phyloP scores from a whole-genome alignment of 1,284 basidiomycete genomes.

The Leccinum olivaceoglutinosum region DNA sequence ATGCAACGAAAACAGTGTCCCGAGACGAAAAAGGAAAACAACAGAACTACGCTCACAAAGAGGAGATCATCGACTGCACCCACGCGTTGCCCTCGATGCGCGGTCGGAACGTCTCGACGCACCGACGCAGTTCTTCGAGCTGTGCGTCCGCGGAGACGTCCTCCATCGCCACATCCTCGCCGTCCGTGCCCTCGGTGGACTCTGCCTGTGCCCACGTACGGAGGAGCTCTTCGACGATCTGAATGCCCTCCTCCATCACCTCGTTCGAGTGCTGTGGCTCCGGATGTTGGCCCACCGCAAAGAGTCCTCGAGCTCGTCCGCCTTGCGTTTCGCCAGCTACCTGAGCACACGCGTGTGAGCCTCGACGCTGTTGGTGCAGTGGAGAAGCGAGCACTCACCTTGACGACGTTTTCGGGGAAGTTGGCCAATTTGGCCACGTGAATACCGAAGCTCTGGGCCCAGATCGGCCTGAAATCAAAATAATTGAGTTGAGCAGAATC shows the following conservation, averaged over 20 bases:
- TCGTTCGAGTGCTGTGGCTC: conserved; percentile 52
- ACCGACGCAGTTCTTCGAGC: conserved; percentile 58
- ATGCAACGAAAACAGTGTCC: neutral
- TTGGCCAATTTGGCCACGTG: conserved; percentile 96
- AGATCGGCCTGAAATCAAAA: neutral
- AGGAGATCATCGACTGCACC: conserved; percentile 59
- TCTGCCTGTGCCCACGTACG: conserved; percentile 54
- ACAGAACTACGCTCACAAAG: conserved; percentile 30
- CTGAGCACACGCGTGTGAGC: neutral
- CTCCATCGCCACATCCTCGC: conserved; percentile 56
- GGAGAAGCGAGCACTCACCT: conserved; percentile 42
- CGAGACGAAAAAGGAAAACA: conserved; percentile 2
- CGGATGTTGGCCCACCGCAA: conserved; percentile 48
- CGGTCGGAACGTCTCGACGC: conserved; percentile 63
- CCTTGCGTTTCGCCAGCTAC: conserved; percentile 90
- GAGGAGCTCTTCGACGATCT: conserved; percentile 78
- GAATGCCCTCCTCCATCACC: conserved; percentile 73
- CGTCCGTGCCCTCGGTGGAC: conserved; percentile 31
- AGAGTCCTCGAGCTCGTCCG: conserved; percentile 92
- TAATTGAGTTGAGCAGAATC: conserved; percentile 39
- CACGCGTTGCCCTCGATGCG: conserved; percentile 62
- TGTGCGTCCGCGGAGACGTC: conserved; percentile 52
- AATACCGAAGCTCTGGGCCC: conserved; percentile 79
- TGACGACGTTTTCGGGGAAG: conserved; percentile 92
- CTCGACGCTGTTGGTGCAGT: neutral